These are phyloP conservation scores for Verticillium albo-atrum DNA, from an alignment of 2,329 filamentous ascomycete species.

Conservation along the genomic window DNA sequence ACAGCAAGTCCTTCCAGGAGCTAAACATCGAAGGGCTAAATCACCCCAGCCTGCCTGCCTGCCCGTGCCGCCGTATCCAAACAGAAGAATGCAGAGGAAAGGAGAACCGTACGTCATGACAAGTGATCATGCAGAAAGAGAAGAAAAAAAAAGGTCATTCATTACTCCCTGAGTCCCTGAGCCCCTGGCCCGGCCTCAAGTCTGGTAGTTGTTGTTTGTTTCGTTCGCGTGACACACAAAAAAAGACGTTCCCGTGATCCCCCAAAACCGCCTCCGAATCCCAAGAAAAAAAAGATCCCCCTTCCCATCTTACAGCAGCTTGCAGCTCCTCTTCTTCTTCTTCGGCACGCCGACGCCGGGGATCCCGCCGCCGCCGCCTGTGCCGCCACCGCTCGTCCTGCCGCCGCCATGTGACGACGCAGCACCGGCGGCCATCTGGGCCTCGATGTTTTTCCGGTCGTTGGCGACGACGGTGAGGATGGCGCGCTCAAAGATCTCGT, in stretches of 20 bases:
- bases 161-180: background rate
- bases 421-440: constrained; percentile 33
- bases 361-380: constrained; percentile 23
- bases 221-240: background rate
- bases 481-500: constrained; percentile 92
- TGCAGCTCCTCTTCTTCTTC: constrained; percentile 82
- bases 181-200: background rate
- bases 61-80: background rate
- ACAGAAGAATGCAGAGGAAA: background rate
- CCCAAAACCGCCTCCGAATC: background rate
- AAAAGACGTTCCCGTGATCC: background rate
- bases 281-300: too few relatives aligned
- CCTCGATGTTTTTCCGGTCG: constrained; percentile 61
- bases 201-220: background rate
- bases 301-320: constrained; percentile 58
- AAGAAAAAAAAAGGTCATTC: constrained; percentile 6
- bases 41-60: background rate
- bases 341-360: constrained; percentile 55
- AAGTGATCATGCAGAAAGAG: constrained; percentile 21
- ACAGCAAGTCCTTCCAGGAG: too few relatives aligned
- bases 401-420: constrained; percentile 26
- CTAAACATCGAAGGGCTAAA: too few relatives aligned
- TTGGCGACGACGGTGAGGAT: constrained; percentile 86
- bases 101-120: constrained; percentile 22
- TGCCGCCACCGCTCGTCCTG: constrained; percentile 17